Conservation (phyloP, 1,139 yeast species). For the Meyerozyma athensensis region DNA sequence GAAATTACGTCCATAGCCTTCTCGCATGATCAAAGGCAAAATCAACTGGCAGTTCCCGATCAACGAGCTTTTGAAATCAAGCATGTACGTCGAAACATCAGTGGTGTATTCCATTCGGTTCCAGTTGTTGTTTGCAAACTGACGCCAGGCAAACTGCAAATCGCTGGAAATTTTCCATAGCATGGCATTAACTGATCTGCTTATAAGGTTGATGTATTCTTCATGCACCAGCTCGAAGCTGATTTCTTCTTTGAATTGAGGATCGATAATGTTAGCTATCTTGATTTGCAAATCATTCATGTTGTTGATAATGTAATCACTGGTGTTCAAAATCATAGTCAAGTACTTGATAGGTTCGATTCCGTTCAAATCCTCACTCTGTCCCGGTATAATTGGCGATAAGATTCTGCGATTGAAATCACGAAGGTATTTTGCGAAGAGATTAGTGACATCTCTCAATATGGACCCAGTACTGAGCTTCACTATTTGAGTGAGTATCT, state of each 20-base stretch:
- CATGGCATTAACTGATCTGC: constrained; percentile 52
- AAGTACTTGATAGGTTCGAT: constrained; percentile 62
- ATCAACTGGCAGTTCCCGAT: constrained; percentile 43
- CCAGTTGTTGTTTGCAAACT: constrained; percentile 82
- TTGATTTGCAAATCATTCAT: constrained; percentile 71
- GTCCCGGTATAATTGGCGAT: constrained; percentile 50
- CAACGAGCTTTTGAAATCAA: constrained; percentile 50
- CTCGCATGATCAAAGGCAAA: constrained; percentile 62
- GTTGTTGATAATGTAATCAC: constrained; percentile 82
- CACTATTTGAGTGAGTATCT: constrained; percentile 67
- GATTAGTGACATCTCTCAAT: constrained; percentile 53
- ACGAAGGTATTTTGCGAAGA: constrained; percentile 64
- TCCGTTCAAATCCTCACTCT: constrained; percentile 19
- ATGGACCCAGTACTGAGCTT: constrained; percentile 71
- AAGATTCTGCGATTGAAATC: constrained; percentile 63
- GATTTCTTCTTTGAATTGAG: constrained; percentile 26
- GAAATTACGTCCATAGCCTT: constrained; percentile 64
- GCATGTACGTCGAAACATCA: constrained; percentile 67
- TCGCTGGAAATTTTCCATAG: constrained; percentile 59
- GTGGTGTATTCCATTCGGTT: constrained; percentile 53
- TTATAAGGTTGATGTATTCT: constrained; percentile 53
- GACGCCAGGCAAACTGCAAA: constrained; percentile 74
- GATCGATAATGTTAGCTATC: constrained; percentile 44
- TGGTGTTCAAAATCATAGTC: constrained; percentile 76
- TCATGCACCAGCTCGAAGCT: constrained; percentile 56